Evolutionary conservation across 108 stramenopile species (phyloP), one percentile per base, ranked within the genome.

Genomic region (Cyclotella choctawhatcheeana): DNA sequence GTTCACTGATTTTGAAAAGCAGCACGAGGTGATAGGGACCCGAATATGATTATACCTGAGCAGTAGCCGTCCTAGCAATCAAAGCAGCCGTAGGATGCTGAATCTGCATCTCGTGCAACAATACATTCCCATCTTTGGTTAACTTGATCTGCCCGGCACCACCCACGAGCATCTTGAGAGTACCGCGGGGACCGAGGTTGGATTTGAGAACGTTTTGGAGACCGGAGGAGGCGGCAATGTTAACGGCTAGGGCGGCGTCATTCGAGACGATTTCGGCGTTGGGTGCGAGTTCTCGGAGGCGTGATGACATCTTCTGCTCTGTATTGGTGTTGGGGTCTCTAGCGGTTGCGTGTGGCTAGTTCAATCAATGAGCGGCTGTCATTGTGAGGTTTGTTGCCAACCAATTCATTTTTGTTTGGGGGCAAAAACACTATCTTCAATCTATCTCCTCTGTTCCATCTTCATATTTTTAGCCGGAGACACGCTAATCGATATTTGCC

Each of bases 71-170:
- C 22, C 99, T 88, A 6, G 98, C 98, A 90, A 99, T 97, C 84
- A 99, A 81, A 37, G 87, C 87, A 26, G 99, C 99, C 21, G 99
- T 99, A 68, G 99, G 99, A 87, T 99, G 99, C 82, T 99, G 97
- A 83, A 99, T 99, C 84, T 99, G 99, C 99, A 99, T 99, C 88
- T 99, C 98, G 74, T 98, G 96, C 62, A 99, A 84, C 67, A 99
- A 71, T 12, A 98, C 98, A 55, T 97, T 84, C 61, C 99, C 99
- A 76, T 99, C 99, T 82, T 99, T 99, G 55, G 99, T 99, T 48
- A 99, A 78, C 83, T 99, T 99, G 69, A 99, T 93, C 81, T 99
- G 97, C 20, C 98, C 99, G 10, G 99, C 97, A 32, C 99, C 99
- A 6, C 98, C 99, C 24, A 99, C 99, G 44, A 99, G 85, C 93